These are phyloP conservation scores for Groenewaldozyma auringiensis DNA, from an alignment of 1,139 yeast species.

Conservation along the genomic window DNA sequence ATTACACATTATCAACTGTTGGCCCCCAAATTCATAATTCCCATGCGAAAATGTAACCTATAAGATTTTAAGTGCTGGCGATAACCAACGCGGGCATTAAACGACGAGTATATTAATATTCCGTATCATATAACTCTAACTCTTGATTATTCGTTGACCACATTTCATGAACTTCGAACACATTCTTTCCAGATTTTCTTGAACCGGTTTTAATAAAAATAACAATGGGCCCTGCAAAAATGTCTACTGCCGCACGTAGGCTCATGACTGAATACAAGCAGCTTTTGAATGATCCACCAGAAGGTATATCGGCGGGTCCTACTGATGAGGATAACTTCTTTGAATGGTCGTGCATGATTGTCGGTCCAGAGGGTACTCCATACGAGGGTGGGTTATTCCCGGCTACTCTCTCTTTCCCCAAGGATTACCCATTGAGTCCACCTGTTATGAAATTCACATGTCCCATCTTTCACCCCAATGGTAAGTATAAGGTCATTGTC, in stretches of 20 bases:
- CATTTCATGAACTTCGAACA: no score
- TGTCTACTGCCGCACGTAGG: conserved; percentile 69
- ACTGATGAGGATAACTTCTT: conserved; percentile 71
- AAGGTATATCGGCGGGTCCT: conserved; percentile 94
- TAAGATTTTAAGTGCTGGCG: no score
- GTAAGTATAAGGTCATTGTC: conserved; percentile 17
- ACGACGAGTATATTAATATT: no score
- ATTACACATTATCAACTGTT: no score
- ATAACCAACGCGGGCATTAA: no score
- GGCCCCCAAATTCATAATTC: no score
- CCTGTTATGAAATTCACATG: conserved; percentile 80
- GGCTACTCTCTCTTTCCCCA: conserved; percentile 73
- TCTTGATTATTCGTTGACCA: no score
- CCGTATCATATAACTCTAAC: no score
- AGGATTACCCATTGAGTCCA: conserved; percentile 87
- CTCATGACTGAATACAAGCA: conserved; percentile 85
- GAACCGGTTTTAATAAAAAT: no score
- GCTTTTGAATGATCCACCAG: conserved; percentile 78
- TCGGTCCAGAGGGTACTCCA: conserved; percentile 90
- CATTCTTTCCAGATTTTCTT: no score
- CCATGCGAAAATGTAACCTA: no score
- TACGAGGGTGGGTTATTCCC: conserved; percentile 92
- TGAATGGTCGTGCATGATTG: conserved; percentile 84
- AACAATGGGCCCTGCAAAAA: conserved; percentile 9
- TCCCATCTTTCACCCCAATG: conserved; percentile 84